A percentile compares a stretch with the other conserved stretches of the same genome.
Evolutionary conservation across 2,329 filamentous ascomycete genomes (phyloP).

Genomic region (Basipetospora chlamydospora): DNA sequence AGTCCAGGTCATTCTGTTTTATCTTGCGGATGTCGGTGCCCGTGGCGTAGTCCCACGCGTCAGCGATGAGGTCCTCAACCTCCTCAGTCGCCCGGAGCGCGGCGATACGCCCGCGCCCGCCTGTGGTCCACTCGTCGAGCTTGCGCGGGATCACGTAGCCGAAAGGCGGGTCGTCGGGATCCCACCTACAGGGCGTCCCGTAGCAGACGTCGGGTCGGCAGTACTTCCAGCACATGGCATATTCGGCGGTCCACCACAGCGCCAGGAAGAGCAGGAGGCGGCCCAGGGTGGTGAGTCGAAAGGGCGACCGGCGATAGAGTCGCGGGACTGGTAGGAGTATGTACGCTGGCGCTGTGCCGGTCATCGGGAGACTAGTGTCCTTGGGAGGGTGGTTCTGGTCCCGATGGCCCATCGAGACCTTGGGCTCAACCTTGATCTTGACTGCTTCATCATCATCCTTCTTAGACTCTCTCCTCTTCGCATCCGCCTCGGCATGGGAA

Average conservation of each 20-base stretch:
- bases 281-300: slow-evolving; percentile 34
- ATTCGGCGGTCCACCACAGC: slow-evolving; percentile 42
- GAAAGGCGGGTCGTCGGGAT: slow-evolving; percentile 42
- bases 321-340: slow-evolving; percentile 29
- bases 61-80: slow-evolving; percentile 30
- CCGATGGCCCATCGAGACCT: no score
- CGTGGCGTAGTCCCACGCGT: slow-evolving; percentile 29
- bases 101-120: slow-evolving; percentile 30
- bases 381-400: no score
- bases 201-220: slow-evolving; percentile 39
- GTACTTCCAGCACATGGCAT: slow-evolving; percentile 35
- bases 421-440: no score
- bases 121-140: slow-evolving; percentile 45
- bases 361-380: neutral
- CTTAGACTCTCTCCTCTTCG: no score
- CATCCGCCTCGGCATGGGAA: slow-evolving; percentile 21
- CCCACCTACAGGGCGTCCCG: slow-evolving; percentile 35
- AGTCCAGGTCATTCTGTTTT: slow-evolving; percentile 27
- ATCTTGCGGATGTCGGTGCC: slow-evolving; percentile 29
- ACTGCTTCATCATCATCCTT: no score
- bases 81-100: slow-evolving; percentile 25
- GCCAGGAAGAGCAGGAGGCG: slow-evolving; percentile 26
- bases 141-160: slow-evolving; percentile 47
- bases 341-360: slow-evolving; percentile 16
- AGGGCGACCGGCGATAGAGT: slow-evolving; percentile 29